A percentile compares a stretch with the other conserved stretches of the same genome.
Conservation (phyloP, 176 grass and related monocot species). For the Eleusine coracana region DNA sequence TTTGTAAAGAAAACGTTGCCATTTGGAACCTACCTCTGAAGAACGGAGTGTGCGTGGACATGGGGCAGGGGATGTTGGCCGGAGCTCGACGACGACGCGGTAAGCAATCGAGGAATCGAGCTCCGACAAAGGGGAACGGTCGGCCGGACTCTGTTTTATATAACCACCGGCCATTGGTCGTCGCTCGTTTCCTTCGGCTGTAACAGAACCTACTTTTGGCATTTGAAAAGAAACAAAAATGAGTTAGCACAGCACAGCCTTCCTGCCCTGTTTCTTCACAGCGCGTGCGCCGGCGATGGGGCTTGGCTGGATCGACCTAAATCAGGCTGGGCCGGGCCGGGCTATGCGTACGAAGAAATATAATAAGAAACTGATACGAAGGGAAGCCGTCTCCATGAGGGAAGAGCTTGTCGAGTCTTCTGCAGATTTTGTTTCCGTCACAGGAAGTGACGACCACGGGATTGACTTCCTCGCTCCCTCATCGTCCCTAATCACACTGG, state of each 20-base stretch:
- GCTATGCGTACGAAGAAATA: no score
- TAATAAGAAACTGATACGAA: no score
- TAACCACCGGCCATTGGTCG: slow-evolving; percentile 13
- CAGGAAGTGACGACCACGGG: no score
- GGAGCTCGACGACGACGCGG: slow-evolving; percentile 28
- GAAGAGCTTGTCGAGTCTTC: no score
- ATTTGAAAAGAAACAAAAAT: not conserved
- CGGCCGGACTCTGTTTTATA: slow-evolving; percentile 2
- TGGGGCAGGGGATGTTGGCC: slow-evolving; percentile 1
- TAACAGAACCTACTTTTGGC: slow-evolving; percentile 41
- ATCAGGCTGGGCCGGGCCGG: not conserved
- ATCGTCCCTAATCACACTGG: no score
- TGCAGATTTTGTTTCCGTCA: no score
- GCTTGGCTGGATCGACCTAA: not conserved
- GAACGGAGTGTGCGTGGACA: slow-evolving; percentile 7
- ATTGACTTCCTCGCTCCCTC: no score
- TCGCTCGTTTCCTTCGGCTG: slow-evolving; percentile 18
- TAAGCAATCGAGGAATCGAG: slow-evolving; percentile 25
- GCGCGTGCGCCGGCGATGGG: not conserved
- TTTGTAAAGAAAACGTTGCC: not conserved
- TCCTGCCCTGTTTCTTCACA: not conserved
- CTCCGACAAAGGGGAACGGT: slow-evolving; percentile 40
- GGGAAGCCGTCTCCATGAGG: no score
- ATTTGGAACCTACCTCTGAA: slow-evolving; percentile 5
- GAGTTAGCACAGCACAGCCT: not conserved